Conservation (phyloP, 2,329 filamentous ascomycete genomes). For the Bipolaris gigantea region DNA sequence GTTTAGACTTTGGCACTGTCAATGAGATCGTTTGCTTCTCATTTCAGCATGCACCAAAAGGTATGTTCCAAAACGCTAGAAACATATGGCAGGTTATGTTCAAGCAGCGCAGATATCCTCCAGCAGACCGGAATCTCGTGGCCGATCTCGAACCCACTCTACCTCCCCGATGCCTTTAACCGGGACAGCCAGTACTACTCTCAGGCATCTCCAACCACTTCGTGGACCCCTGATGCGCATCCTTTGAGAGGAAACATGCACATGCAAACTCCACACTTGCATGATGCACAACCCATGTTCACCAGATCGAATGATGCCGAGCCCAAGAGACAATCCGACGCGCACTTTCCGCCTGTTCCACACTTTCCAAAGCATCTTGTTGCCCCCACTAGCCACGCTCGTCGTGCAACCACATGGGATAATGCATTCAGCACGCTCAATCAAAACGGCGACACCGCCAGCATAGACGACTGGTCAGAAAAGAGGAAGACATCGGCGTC, state of each 20-base stretch:
- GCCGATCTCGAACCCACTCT: conserved; percentile 58
- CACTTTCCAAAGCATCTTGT: conserved; percentile 19
- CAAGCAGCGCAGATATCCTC: conserved; percentile 62
- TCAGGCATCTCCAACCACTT: neutral
- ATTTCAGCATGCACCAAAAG: conserved; percentile 80
- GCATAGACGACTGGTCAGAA: conserved; percentile 26
- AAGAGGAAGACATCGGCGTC: conserved; percentile 16
- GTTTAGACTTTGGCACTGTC: conserved; percentile 60
- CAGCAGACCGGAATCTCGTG: conserved; percentile 76
- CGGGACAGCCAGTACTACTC: neutral
- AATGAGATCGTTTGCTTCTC: conserved; percentile 77
- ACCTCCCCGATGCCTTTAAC: conserved; percentile 19
- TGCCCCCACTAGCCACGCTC: conserved; percentile 2
- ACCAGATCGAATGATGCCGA: conserved; percentile 19
- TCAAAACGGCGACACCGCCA: conserved; percentile 22
- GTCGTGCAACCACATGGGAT: conserved; percentile 18
- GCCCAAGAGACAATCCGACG: conserved; percentile 19
- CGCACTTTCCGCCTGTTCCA: conserved; percentile 20
- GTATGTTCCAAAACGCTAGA: conserved; percentile 52
- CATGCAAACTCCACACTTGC: conserved; percentile 16
- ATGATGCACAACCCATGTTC: conserved; percentile 9
- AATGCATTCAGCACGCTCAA: conserved; percentile 11
- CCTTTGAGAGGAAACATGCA: conserved; percentile 4
- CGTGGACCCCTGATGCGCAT: conserved; percentile 4
- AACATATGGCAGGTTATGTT: neutral